Percentiles rank a stretch among this genome's conserved stretches.
Conservation (phyloP, 768 basidiomycete species). For the Lactarius hengduanensis region DNA sequence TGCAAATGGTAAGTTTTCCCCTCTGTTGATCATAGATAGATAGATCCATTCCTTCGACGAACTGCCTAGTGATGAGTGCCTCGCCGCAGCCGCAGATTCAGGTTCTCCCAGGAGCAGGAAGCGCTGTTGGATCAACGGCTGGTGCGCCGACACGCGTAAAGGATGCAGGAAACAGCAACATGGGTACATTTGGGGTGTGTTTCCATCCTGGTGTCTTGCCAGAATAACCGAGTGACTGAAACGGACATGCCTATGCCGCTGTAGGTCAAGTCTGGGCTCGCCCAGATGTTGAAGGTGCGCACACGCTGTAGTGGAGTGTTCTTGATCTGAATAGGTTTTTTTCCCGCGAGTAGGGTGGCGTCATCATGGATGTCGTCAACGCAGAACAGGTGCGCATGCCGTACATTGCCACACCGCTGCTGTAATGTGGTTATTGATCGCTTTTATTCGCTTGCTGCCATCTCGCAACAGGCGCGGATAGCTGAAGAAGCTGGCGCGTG, state of each 20-base stretch:
- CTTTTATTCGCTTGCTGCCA: constrained; percentile 35
- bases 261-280: constrained; percentile 89
- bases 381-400: constrained; percentile 52
- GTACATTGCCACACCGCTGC: neutral
- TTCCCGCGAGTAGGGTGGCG: constrained; percentile 56
- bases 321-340: constrained; percentile 11
- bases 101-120: constrained; percentile 39
- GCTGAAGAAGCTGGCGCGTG: constrained; percentile 97
- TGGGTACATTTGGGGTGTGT: constrained; percentile 72
- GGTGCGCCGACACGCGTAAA: constrained; percentile 53
- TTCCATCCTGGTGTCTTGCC: constrained; percentile 5
- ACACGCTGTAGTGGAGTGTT: constrained; percentile 24
- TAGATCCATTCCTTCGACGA: constrained; percentile 10
- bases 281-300: constrained; percentile 92
- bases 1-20: neutral
- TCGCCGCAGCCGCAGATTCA: constrained; percentile 28
- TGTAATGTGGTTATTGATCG: constrained; percentile 5
- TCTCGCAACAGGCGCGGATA: constrained; percentile 70
- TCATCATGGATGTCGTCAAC: constrained; percentile 95
- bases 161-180: constrained; percentile 54
- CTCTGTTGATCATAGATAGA: neutral
- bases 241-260: constrained; percentile 18
- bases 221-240: constrained; percentile 10
- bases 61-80: constrained; percentile 30
- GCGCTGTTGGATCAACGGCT: constrained; percentile 41